A percentile compares a stretch with the other conserved stretches of the same genome.
phyloP scores from a whole-genome alignment of 257 asterid genomes.

The Ilex asprella region DNA sequence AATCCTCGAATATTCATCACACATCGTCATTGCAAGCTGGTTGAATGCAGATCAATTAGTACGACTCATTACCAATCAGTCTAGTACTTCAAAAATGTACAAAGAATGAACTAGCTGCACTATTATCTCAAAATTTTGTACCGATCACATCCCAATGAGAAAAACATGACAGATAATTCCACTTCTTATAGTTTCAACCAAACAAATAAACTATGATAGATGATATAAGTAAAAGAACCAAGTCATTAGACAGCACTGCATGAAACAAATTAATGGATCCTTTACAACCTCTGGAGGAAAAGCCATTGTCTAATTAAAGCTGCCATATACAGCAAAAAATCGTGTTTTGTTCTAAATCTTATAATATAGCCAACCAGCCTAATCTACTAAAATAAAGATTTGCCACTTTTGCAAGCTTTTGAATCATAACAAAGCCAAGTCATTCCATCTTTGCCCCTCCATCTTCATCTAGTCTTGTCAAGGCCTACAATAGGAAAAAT shows the following conservation, averaged over 20 bases:
- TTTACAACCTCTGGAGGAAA: conserved; percentile 9
- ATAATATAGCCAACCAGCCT: neutral
- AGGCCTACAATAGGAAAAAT: conserved; percentile 65
- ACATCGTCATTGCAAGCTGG: conserved; percentile 88
- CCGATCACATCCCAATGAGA: too few species aligned
- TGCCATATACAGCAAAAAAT: neutral
- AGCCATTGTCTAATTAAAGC: neutral
- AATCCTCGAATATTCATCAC: conserved; percentile 59
- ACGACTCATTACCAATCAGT: conserved; percentile 20
- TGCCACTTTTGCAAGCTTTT: conserved; percentile 12
- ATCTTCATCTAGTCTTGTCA: conserved; percentile 82
- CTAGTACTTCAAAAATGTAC: neutral
- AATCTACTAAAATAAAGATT: neutral
- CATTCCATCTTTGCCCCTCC: conserved; percentile 49
- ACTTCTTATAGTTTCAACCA: too few species aligned
- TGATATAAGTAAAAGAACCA: too few species aligned
- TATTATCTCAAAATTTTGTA: too few species aligned
- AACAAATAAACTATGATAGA: too few species aligned
- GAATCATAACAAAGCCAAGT: conserved; percentile 28
- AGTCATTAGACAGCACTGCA: neutral
- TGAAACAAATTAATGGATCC: conserved; percentile 3
- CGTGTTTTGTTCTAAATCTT: neutral
- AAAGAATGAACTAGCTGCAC: too few species aligned
- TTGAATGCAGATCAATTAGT: conserved; percentile 36
- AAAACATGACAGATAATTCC: too few species aligned